Evolutionary conservation across 495 filamentous ascomycete species (phyloP).

Genomic region (Letharia lupina): DNA sequence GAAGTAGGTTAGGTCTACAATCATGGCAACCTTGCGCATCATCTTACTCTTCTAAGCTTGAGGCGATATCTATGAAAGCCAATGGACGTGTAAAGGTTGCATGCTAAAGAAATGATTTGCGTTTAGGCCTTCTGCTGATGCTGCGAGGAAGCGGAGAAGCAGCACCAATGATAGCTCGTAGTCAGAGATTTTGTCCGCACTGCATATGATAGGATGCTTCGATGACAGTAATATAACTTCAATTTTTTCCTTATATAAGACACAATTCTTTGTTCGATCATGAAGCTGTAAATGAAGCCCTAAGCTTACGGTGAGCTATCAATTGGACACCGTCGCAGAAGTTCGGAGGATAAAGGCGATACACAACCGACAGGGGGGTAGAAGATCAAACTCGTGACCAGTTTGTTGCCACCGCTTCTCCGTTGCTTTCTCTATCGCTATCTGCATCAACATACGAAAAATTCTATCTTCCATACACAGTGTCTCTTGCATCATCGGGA

Average conservation of each 20-base stretch:
- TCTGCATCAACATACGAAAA: neutral
- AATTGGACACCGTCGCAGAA: constrained; percentile 4
- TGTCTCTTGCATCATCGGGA: constrained; percentile 2
- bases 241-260: neutral
- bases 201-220: constrained; percentile 1
- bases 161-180: constrained; percentile 13
- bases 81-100: neutral
- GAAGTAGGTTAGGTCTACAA: neutral
- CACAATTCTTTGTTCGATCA: neutral
- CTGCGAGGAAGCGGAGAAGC: constrained; percentile 9
- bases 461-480: neutral
- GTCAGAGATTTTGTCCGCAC: constrained; percentile 11
- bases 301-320: constrained; percentile 8
- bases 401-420: constrained; percentile 10
- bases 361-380: constrained; percentile 15
- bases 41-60: neutral
- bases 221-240: neutral
- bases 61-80: neutral
- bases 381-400: constrained; percentile 14
- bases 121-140: constrained; percentile 8
- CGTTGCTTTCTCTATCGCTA: neutral
- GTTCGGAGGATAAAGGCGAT: constrained; percentile 16
- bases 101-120: constrained; percentile 6
- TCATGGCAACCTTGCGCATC: neutral
- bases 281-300: neutral